Base-by-base conservation (phyloP, 805 yeast species). In the Schizosaccharomyces lindneri region DNA sequence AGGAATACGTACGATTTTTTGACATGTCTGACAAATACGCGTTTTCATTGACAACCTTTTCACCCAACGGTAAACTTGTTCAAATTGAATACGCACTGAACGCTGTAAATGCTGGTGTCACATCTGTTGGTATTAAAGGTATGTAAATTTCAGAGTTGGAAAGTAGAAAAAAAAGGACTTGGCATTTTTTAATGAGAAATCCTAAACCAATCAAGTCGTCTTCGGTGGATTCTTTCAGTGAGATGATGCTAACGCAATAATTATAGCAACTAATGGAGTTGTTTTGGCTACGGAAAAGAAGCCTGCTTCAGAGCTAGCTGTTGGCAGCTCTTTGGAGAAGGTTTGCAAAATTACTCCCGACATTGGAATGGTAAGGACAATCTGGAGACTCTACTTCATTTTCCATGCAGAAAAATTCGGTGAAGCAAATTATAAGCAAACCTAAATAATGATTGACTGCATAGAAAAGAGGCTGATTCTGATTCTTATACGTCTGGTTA, bases 1-100 rank as follows among this genome's bases (percentile, higher is more conserved):
- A 13, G 41, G 41, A 36, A 36, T 36, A 9, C 11, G 9, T 36
- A 36, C 41, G 41, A 36, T 36, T 36, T 36, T 36, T 36, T 19
- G 19, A 21, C 17, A 93, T 93, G 97, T 95, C 98, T 64, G 98
- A 93, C 73, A 82, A 98, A 79, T 93, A 93, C 74, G 88, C 97
- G 24, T 93, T 93, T 71, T 93, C 98, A 29, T 79, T 93, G 65
- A 93, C 98, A 31, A 93, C 98, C 19, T 93, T 93, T 73, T 90
- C 97, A 60, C 98, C 99, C 70, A 87, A 95, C 73, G 99, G 99
- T 67, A 93, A 93, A 76, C 80, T 93, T 66, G 95, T 89, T 60
- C 99, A 93, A 75, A 93, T 93, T 68, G 98, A 93, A 72, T 90
- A 93, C 72, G 98, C 99, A 19, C 77, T 93, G 67, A 89, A 90